Evolutionary conservation across 192 early-diverging fungal genomes (phyloP).

Genomic region (Haplosporangium gracile): DNA sequence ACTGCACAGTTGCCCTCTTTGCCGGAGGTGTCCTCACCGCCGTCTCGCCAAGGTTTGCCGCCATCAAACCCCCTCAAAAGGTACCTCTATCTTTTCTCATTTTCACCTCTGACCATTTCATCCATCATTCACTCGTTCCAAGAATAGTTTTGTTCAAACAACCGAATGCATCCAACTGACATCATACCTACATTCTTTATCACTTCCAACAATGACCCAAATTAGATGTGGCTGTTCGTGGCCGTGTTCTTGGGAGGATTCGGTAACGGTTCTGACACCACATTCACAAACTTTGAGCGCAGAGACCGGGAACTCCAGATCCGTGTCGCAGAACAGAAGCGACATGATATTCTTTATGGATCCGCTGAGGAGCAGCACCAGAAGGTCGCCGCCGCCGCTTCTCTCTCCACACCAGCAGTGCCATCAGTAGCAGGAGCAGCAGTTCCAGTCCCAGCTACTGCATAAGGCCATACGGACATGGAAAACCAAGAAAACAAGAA

Average conservation of each 20-base stretch:
- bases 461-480: background rate
- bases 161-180: background rate
- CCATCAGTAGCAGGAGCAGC: conserved; percentile 1
- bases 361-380: conserved; percentile 1
- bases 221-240: conserved; percentile 53
- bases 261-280: conserved; percentile 50
- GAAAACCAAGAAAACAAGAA: background rate
- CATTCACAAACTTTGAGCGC: conserved; percentile 56
- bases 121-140: background rate
- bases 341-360: conserved; percentile 48
- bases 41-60: conserved; percentile 27
- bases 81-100: conserved; percentile 9
- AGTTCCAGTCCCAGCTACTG: background rate
- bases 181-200: background rate
- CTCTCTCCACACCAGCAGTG: conserved; percentile 14
- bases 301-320: conserved; percentile 49
- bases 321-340: conserved; percentile 35
- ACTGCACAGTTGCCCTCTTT: conserved; percentile 50
- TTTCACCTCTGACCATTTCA: background rate
- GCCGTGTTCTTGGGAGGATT: conserved; percentile 51
- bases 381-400: conserved; percentile 10
- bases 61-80: conserved; percentile 49
- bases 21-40: conserved; percentile 44
- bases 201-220: background rate
- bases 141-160: background rate